Evolutionary conservation across 495 filamentous ascomycete species (phyloP).

Genomic region (Penicillium angulare): DNA sequence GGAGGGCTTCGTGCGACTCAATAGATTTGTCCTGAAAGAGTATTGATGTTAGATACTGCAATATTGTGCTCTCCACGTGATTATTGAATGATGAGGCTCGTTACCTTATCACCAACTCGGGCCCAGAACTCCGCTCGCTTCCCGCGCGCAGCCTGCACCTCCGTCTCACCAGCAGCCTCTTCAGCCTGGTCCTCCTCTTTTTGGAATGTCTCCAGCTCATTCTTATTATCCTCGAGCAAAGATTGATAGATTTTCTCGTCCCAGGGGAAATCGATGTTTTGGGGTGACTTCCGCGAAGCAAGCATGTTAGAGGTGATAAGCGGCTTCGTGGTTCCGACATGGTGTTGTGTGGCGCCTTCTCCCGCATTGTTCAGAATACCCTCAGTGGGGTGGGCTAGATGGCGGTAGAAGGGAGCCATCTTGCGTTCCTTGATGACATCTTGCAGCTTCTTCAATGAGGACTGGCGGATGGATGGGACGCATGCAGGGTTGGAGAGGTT

Average conservation of each 20-base stretch:
- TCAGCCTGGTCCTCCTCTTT: slow-evolving; percentile 94
- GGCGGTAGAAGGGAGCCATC: slow-evolving; percentile 95
- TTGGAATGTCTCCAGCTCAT: slow-evolving; percentile 85
- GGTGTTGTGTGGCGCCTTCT: slow-evolving; percentile 63
- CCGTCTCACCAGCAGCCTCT: slow-evolving; percentile 93
- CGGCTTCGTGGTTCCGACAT: slow-evolving; percentile 57
- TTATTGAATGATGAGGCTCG: slow-evolving; percentile 16
- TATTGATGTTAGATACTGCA: slow-evolving; percentile 11
- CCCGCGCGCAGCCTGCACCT: slow-evolving; percentile 86
- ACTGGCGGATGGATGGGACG: slow-evolving; percentile 61
- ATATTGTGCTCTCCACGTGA: not conserved
- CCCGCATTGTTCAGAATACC: slow-evolving; percentile 80
- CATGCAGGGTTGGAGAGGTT: slow-evolving; percentile 88
- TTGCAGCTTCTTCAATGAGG: slow-evolving; percentile 79
- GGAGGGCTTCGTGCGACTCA: slow-evolving; percentile 82
- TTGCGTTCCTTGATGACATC: slow-evolving; percentile 90
- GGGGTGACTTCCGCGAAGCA: slow-evolving; percentile 60
- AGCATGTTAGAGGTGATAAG: slow-evolving; percentile 60
- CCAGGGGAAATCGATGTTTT: slow-evolving; percentile 75
- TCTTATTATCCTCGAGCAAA: slow-evolving; percentile 82
- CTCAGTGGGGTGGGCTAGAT: slow-evolving; percentile 90
- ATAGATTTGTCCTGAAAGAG: slow-evolving; percentile 80
- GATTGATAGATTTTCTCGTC: slow-evolving; percentile 85
- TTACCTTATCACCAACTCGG: slow-evolving; percentile 90
- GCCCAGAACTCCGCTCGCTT: slow-evolving; percentile 97